Evolutionary conservation across 2,329 filamentous ascomycete genomes (phyloP), one percentile per base, ranked within the genome.

Genomic region (Metarhizium robertsii): DNA sequence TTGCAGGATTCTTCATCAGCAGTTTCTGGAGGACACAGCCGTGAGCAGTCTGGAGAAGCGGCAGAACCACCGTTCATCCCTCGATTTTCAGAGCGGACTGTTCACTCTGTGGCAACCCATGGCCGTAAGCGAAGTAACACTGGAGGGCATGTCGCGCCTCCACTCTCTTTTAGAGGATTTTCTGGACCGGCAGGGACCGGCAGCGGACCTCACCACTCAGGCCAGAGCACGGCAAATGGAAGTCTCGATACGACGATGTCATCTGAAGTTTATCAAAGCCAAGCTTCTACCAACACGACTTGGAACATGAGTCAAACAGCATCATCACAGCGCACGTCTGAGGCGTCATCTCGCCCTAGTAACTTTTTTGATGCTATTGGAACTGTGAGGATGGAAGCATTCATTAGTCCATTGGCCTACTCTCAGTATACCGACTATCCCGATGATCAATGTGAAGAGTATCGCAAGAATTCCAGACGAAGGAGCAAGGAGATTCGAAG

Each of bases 321-420:
- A 2, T 80, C 70, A 2, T 80, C 78, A 5, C 73, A 76, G 57
- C 73, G 78, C n/a, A 79, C 78, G 2, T 81, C 79, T 0, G 80
- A 83, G 58, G 77, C 78, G 3, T 83, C 79, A 1, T 79, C 77
- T 10, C 68, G 72, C 6, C 71, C 74, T 0, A 73, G 73, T 56
- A 84, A 84, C 68, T 92, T 94, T 73, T 94, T 94, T 65, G 91
- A 95, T 63, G 88, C 88, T 1, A 86, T 95, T 56, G 91, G 92
- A 1, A 97, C 92, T 2, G 84, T 97, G 50, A 84, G 94, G 32
- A 97, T 99, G 92, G 92, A 97, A 70, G 94, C 94, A 0, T 99
- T 97, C 69, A 95, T 99, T 61, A 84, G 77, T 62, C 83, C 83
- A 0, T 68, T 85, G 11, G 74, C 79, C 1, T 74, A 77, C 58